phyloP scores from a whole-genome alignment of 139 green algal species.

The Chloropicon primus region DNA sequence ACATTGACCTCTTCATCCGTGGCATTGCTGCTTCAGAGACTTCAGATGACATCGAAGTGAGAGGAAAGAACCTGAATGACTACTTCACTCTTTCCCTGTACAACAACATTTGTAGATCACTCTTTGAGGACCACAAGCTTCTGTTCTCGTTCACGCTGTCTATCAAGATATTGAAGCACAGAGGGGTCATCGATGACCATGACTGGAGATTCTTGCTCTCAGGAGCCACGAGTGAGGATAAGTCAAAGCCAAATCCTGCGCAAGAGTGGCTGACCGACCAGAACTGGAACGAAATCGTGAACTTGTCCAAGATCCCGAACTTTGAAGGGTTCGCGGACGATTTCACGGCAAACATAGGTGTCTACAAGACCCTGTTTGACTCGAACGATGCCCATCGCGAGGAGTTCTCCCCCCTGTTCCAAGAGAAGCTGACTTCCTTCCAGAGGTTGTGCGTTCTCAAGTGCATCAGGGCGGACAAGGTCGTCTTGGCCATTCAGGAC shows the following conservation, averaged over 20 bases:
- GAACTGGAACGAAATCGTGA: conserved; percentile 58
- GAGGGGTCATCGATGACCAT: conserved; percentile 30
- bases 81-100: conserved; percentile 68
- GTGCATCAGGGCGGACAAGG: conserved; percentile 56
- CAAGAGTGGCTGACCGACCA: conserved; percentile 62
- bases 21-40: conserved; percentile 57
- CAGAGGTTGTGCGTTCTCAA: conserved; percentile 54
- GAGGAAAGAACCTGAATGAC: conserved; percentile 50
- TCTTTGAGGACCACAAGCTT: conserved; percentile 72
- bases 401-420: neutral
- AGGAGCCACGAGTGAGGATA: conserved; percentile 22
- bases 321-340: conserved; percentile 40
- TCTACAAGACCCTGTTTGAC: conserved; percentile 63
- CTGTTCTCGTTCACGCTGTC: conserved; percentile 58
- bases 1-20: conserved; percentile 56
- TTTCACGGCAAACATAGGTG: conserved; percentile 26
- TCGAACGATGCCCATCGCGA: conserved; percentile 17
- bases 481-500: conserved; percentile 35
- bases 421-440: conserved; percentile 38
- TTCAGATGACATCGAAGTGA: conserved; percentile 42
- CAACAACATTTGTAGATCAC: conserved; percentile 59
- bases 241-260: conserved; percentile 41
- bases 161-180: conserved; percentile 47
- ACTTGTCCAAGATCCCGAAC: conserved; percentile 33
- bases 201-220: conserved; percentile 57